Percentiles rank a stretch among this genome's conserved stretches.
These are phyloP conservation scores for Gracilaria vermiculophylla DNA, from an alignment of 23 red algal genomes.

Conservation along the genomic window DNA sequence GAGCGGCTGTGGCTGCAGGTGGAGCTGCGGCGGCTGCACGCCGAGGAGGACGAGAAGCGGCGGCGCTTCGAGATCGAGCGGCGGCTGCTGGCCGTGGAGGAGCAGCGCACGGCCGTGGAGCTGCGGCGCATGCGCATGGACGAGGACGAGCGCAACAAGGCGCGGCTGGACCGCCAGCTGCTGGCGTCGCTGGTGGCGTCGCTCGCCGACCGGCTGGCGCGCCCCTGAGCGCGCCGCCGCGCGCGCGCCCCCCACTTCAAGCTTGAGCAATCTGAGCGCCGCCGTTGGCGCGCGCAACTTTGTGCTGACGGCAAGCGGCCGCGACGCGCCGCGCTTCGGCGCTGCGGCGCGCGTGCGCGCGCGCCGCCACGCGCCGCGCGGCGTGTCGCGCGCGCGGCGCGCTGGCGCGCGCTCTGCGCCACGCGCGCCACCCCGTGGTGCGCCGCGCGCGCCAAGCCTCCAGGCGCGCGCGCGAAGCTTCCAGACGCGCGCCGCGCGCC, in stretches of 20 bases:
- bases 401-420: too few species aligned
- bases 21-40: not conserved
- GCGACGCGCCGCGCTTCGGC: not conserved
- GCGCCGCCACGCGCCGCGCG: too few species aligned
- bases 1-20: not conserved
- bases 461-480: too few species aligned
- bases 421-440: too few species aligned
- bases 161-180: not conserved
- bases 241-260: too few species aligned
- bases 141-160: not conserved
- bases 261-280: not conserved
- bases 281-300: not conserved
- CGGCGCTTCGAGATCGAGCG: not conserved
- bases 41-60: not conserved
- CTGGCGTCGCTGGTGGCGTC: not conserved
- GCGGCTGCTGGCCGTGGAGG: not conserved
- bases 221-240: too few species aligned
- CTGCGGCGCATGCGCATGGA: not conserved
- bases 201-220: not conserved
- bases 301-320: too few species aligned
- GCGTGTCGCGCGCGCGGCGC: too few species aligned
- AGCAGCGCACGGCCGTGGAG: not conserved
- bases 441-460: too few species aligned
- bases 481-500: too few species aligned
- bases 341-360: not conserved